Evolutionary conservation across 2,329 filamentous ascomycete species (phyloP).

Genomic region (Ceratocystis alfenasii): DNA sequence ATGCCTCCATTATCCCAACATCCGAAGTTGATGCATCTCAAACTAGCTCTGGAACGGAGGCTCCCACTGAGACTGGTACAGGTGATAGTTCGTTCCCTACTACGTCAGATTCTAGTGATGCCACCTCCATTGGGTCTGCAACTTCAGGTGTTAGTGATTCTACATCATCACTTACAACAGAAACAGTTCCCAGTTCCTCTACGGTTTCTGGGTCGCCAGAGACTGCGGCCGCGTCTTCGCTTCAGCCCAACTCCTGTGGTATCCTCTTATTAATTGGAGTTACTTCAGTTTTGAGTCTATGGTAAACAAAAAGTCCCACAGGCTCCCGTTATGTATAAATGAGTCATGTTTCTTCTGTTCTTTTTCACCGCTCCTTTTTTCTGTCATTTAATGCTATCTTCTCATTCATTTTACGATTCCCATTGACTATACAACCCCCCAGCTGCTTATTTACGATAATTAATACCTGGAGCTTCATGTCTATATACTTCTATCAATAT

Average conservation of each 20-base stretch:
- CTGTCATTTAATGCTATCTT: background rate
- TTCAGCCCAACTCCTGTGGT: background rate
- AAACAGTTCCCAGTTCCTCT: background rate
- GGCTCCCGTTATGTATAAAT: background rate
- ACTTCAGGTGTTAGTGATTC: background rate
- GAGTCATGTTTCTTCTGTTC: background rate
- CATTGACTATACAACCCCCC: background rate
- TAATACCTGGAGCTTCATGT: background rate
- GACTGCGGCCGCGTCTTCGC: background rate
- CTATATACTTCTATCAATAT: background rate
- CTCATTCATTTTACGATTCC: background rate
- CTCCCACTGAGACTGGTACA: background rate
- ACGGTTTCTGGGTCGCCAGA: background rate
- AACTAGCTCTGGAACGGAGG: background rate
- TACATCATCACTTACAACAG: background rate
- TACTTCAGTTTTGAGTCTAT: conserved; percentile 4
- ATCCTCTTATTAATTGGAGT: background rate
- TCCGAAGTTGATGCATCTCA: background rate
- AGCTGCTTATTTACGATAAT: background rate
- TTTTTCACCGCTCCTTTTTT: background rate
- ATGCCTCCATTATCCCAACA: background rate
- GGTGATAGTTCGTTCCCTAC: background rate
- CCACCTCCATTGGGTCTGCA: background rate
- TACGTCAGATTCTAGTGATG: background rate
- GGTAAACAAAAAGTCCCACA: background rate